These are phyloP conservation scores for Arachnomyces sp. DNA, from an alignment of 2,329 filamentous ascomycete genomes.

Conservation along the genomic window DNA sequence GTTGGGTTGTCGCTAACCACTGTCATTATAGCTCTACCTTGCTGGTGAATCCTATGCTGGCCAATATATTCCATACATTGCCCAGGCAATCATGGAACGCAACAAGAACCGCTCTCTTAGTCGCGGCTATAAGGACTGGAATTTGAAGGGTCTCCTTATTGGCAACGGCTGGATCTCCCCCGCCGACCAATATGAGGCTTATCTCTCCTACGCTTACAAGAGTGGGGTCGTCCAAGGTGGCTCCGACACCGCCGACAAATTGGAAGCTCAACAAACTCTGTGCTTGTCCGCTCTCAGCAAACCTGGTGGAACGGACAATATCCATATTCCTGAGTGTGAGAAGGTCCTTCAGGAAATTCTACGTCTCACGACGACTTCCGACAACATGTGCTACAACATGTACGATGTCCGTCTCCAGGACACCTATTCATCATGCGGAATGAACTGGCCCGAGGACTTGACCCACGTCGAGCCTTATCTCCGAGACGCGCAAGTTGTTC, in stretches of 20 bases:
- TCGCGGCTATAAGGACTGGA: slow-evolving; percentile 53
- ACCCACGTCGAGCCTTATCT: slow-evolving; percentile 71
- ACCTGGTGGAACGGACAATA: slow-evolving; percentile 49
- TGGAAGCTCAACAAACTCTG: slow-evolving; percentile 60
- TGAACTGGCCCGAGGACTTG: slow-evolving; percentile 96
- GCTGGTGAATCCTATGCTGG: slow-evolving; percentile 95
- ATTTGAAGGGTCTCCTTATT: slow-evolving; percentile 76
- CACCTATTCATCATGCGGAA: slow-evolving; percentile 73
- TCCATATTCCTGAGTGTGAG: slow-evolving; percentile 69
- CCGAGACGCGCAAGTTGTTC: slow-evolving; percentile 65
- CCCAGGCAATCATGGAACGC: slow-evolving; percentile 78
- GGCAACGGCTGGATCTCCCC: slow-evolving; percentile 98
- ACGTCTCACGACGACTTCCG: slow-evolving; percentile 49
- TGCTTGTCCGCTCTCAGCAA: slow-evolving; percentile 58
- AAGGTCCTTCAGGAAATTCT: slow-evolving; percentile 66
- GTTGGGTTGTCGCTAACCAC: background rate
- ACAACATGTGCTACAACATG: slow-evolving; percentile 76
- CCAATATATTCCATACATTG: slow-evolving; percentile 94
- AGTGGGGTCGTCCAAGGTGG: slow-evolving; percentile 62
- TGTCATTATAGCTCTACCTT: slow-evolving; percentile 63
- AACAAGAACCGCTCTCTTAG: slow-evolving; percentile 54
- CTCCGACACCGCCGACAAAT: slow-evolving; percentile 52
- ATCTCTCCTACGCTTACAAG: slow-evolving; percentile 72
- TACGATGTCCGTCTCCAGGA: slow-evolving; percentile 89
- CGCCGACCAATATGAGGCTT: slow-evolving; percentile 78